phyloP scores from a whole-genome alignment of 1,284 basidiomycete genomes.

The Rugosomyces carneus region DNA sequence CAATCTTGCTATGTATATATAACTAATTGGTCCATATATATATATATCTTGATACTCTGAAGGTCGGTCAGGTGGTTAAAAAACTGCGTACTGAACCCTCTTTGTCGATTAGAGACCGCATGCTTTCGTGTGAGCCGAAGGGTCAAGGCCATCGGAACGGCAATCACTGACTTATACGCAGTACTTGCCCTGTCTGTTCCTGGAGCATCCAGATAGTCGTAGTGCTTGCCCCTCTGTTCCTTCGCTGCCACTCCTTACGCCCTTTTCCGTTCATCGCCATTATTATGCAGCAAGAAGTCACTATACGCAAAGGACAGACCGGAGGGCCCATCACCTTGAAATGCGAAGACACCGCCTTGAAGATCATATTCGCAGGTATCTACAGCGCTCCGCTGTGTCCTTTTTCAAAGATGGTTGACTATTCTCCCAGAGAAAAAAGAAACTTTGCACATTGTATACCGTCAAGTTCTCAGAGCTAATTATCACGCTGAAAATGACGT shows the following conservation, averaged over 20 bases:
- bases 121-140: too few relatives aligned
- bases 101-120: too few relatives aligned
- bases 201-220: too few relatives aligned
- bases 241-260: not conserved
- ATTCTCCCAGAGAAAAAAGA: constrained; percentile 10
- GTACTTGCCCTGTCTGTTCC: too few relatives aligned
- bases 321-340: constrained; percentile 21
- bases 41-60: too few relatives aligned
- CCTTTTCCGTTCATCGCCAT: not conserved
- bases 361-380: constrained; percentile 23
- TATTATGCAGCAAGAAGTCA: constrained; percentile 10
- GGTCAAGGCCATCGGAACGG: too few relatives aligned
- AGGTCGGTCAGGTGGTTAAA: too few relatives aligned
- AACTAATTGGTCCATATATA: too few relatives aligned
- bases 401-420: not conserved
- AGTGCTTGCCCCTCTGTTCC: not conserved
- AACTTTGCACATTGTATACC: constrained; percentile 30
- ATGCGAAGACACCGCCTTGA: constrained; percentile 25
- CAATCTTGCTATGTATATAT: too few relatives aligned
- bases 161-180: too few relatives aligned
- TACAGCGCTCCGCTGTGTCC: constrained; percentile 1
- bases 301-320: constrained; percentile 9
- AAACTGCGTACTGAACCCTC: too few relatives aligned
- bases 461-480: constrained; percentile 47
- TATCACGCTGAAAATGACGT: constrained; percentile 27